A percentile compares a stretch with the other conserved stretches of the same genome.
phyloP scores from a whole-genome alignment of 2,329 filamentous ascomycete genomes.

The Paraconiothyrium brasiliense region DNA sequence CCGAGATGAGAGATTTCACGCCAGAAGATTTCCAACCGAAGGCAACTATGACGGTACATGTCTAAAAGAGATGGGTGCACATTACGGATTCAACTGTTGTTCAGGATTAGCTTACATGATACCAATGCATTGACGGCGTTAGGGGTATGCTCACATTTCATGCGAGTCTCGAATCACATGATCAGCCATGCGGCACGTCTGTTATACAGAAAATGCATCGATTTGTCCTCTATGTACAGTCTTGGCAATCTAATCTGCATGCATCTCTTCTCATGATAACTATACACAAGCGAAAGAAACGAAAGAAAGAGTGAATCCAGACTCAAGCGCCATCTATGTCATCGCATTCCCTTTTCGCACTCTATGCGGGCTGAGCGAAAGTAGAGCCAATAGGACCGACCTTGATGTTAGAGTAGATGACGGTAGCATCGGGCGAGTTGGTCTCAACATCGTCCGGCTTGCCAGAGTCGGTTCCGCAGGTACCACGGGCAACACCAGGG shows the following conservation, averaged over 20 bases:
- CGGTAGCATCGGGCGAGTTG: slow-evolving; percentile 44
- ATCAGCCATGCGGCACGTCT: not conserved
- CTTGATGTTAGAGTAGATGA: slow-evolving; percentile 53
- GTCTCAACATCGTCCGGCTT: slow-evolving; percentile 49
- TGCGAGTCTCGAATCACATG: not conserved
- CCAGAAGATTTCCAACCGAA: slow-evolving; percentile 36
- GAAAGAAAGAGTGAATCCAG: slow-evolving; percentile 3
- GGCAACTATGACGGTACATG: slow-evolving; percentile 2
- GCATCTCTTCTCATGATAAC: slow-evolving; percentile 4
- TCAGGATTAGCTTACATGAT: slow-evolving; percentile 15
- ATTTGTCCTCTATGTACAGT: slow-evolving; percentile 10
- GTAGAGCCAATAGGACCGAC: slow-evolving; percentile 53
- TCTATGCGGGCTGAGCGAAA: slow-evolving; percentile 44
- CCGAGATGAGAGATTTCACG: slow-evolving; percentile 30
- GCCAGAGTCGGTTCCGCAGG: slow-evolving; percentile 49
- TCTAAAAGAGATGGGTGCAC: not conserved
- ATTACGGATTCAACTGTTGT: not conserved
- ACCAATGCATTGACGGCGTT: slow-evolving; percentile 24
- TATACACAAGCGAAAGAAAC: slow-evolving; percentile 24
- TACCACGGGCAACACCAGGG: slow-evolving; percentile 49
- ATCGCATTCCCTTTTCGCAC: not conserved
- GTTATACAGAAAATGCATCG: slow-evolving; percentile 1
- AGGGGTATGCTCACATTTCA: not conserved
- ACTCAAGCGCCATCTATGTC: slow-evolving; percentile 9
- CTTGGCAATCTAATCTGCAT: slow-evolving; percentile 8